phyloP scores from a whole-genome alignment of 148 eudicot genomes.

The Silene conica region DNA sequence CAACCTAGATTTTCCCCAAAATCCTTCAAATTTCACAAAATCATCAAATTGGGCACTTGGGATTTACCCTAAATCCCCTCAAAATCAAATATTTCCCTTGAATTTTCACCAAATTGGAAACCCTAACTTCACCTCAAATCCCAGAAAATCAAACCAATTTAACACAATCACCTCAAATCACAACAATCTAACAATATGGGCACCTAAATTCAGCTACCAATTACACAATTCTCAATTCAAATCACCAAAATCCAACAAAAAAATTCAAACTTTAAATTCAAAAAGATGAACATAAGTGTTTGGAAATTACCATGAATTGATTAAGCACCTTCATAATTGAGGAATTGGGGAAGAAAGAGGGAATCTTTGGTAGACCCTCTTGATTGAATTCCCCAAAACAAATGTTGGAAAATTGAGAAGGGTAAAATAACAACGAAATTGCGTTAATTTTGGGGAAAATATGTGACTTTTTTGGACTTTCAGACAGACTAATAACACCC shows the following conservation, averaged over 20 bases:
- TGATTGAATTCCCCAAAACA: neutral
- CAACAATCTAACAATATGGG: conserved; percentile 6
- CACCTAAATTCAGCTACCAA: conserved; percentile 4
- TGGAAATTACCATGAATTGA: conserved; percentile 18
- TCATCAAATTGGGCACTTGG: neutral
- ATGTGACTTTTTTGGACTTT: neutral
- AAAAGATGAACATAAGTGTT: conserved; percentile 11
- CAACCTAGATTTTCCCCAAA: conserved; percentile 4
- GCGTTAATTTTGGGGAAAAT: conserved; percentile 1
- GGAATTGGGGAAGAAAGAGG: neutral
- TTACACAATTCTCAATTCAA: neutral
- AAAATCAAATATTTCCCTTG: neutral
- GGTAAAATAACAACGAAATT: neutral
- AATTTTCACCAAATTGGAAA: neutral
- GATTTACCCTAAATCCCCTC: conserved; percentile 3
- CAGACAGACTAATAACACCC: conserved; percentile 2
- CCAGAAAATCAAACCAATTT: neutral
- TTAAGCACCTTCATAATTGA: neutral
- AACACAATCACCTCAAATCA: neutral
- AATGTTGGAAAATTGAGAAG: neutral
- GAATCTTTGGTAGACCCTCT: neutral
- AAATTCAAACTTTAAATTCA: neutral
- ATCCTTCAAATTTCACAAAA: neutral
- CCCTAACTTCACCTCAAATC: neutral
- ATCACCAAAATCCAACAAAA: conserved; percentile 10